A percentile compares a stretch with the other conserved stretches of the same genome.
Conservation (phyloP, 306 rosid genomes). For the Mimosa pudica region DNA sequence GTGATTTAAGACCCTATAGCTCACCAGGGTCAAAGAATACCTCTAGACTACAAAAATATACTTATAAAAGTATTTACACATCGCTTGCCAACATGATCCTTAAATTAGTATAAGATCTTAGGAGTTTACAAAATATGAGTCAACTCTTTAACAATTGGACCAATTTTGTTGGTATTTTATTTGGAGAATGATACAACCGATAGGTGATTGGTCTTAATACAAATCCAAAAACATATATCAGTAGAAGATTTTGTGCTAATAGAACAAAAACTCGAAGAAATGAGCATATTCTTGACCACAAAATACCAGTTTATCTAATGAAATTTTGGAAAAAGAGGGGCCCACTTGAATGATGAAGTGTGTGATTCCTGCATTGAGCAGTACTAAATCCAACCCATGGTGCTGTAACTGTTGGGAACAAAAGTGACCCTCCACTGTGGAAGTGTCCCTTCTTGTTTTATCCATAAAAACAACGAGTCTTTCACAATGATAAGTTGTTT, state of each 20-base stretch:
- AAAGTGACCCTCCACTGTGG: slow-evolving; percentile 18
- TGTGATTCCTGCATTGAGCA: background rate
- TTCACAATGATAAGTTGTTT: background rate
- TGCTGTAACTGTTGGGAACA: slow-evolving; percentile 8
- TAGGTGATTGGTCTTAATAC: slow-evolving; percentile 1
- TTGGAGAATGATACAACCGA: background rate
- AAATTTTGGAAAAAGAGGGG: background rate
- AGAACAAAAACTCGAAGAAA: background rate
- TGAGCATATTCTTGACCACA: background rate
- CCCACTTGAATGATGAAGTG: slow-evolving; percentile 19
- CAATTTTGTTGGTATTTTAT: no score
- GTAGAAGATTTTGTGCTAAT: slow-evolving; percentile 9
- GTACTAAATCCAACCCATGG: background rate
- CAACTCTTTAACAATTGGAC: no score
- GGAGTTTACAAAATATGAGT: no score
- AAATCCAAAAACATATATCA: background rate
- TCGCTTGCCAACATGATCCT: no score
- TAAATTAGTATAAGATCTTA: no score
- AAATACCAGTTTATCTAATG: background rate
- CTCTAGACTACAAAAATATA: no score
- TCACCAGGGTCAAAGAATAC: no score
- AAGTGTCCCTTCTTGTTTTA: background rate
- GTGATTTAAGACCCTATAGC: no score
- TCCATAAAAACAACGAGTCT: background rate
- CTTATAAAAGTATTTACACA: no score